Conservation (phyloP, 2,329 filamentous ascomycete species). For the Mycosphaerella arachidis region DNA sequence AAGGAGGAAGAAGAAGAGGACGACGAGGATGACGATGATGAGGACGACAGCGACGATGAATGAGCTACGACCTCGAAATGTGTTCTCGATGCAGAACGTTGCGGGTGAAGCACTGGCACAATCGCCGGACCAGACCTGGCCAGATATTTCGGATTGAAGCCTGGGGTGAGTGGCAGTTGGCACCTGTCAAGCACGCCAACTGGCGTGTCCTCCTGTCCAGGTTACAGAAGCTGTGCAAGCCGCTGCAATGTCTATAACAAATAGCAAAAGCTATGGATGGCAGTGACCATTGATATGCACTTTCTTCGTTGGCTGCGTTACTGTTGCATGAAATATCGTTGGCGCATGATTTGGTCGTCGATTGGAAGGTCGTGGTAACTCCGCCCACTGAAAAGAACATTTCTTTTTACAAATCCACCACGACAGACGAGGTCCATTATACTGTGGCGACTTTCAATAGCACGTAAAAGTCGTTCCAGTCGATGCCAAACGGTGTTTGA, state of each 20-base stretch:
- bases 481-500: no score
- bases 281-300: neutral
- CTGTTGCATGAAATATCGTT: neutral
- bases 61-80: constrained; percentile 4
- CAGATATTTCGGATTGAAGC: neutral
- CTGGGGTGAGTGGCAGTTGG: neutral
- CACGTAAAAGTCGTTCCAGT: neutral
- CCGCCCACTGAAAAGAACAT: neutral
- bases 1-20: constrained; percentile 25
- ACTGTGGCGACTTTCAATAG: no score
- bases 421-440: neutral
- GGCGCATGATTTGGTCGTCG: neutral
- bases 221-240: neutral
- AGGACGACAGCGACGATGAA: constrained; percentile 27
- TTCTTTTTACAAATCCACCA: neutral
- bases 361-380: neutral
- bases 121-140: neutral
- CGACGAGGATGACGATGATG: constrained; percentile 27
- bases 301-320: neutral
- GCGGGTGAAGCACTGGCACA: neutral
- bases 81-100: neutral
- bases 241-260: constrained; percentile 1
- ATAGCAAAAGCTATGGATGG: constrained; percentile 2
- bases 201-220: neutral
- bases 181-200: neutral